Evolutionary conservation across 345 rosid genomes (phyloP), one percentile per base, ranked within the genome.

Genomic region (Raphanus sativus): DNA sequence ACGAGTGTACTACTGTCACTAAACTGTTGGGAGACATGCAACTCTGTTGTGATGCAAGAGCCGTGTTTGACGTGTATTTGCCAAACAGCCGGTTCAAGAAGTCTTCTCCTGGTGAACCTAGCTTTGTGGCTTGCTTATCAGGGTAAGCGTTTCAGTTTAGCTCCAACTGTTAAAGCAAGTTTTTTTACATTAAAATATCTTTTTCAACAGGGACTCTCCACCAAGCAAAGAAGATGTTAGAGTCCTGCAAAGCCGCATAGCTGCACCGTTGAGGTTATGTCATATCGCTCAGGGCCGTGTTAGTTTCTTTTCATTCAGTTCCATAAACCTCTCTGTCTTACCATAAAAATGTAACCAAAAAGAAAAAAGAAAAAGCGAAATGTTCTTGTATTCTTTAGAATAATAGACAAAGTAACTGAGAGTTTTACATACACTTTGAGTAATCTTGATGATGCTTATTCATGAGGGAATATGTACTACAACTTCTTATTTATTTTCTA

Each of bases 41-140:
- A 65, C 66, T 92, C 17, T 80, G n/a, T n/a, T n/a, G 56, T 60
- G 87, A 84, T 21, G 33, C 81, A 75, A 59, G 33, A 59, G 84
- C 84, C 0, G 87, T 77, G 77, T 94, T 89, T 68, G 89, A 90
- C 36, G 87, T 92, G 76, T 90, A 86, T 85, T 87, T 85, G 67
- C 98, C 98, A 21, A 89, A 94, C 36, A 86, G 95, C 80, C 87
- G 83, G 67, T 94, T 90, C 81, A 90, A 86, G 77, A 92, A 94
- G 86, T 86, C 98, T 65, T 81, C 86, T 69, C 98, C 97, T 9
- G 94, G 93, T 67, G 87, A 86, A 79, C 94, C 96, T 1, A 85
- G 77, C 76, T 92, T 83, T 36, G 40, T 85, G 21, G 83, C 93
- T 64, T 86, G 81, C 84, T 70, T 88, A 71, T 83, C 83, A 0